These are phyloP conservation scores for Neurospora sp. DNA, from an alignment of 495 filamentous ascomycete genomes.

Conservation along the genomic window DNA sequence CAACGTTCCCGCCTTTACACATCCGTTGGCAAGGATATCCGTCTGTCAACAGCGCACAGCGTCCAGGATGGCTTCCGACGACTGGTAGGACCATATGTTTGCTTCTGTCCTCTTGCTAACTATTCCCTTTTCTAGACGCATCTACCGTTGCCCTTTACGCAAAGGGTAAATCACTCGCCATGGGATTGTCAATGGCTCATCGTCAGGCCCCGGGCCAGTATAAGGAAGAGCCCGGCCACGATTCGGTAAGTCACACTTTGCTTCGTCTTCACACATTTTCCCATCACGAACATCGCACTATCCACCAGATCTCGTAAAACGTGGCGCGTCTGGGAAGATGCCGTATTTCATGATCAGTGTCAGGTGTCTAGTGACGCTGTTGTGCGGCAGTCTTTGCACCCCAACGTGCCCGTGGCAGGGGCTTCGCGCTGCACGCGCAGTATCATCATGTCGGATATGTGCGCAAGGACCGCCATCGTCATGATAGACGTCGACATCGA, in stretches of 20 bases:
- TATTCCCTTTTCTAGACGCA: not conserved
- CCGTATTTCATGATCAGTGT: not conserved
- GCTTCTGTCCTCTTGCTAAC: not conserved
- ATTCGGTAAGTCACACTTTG: slow-evolving; percentile 26
- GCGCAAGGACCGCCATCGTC: not conserved
- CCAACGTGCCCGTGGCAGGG: not conserved
- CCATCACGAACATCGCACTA: not conserved
- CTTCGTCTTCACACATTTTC: not conserved
- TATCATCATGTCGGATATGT: not conserved
- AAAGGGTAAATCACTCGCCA: slow-evolving; percentile 2
- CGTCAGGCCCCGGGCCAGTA: slow-evolving; percentile 30
- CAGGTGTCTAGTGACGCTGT: not conserved
- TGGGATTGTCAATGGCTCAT: slow-evolving; percentile 32
- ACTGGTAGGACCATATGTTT: not conserved
- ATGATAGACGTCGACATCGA: not conserved
- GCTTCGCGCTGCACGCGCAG: not conserved
- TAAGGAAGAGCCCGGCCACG: slow-evolving; percentile 27
- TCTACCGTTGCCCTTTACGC: not conserved
- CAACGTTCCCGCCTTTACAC: not conserved
- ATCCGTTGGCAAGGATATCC: not conserved
- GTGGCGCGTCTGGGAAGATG: not conserved
- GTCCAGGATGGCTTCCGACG: not conserved
- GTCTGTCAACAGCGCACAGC: not conserved
- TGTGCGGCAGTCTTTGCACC: not conserved
- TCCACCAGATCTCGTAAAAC: not conserved